Percentiles rank a stretch among this genome's conserved stretches.
phyloP scores from a whole-genome alignment of 164 flowering plant genomes.

The Santalum album region DNA sequence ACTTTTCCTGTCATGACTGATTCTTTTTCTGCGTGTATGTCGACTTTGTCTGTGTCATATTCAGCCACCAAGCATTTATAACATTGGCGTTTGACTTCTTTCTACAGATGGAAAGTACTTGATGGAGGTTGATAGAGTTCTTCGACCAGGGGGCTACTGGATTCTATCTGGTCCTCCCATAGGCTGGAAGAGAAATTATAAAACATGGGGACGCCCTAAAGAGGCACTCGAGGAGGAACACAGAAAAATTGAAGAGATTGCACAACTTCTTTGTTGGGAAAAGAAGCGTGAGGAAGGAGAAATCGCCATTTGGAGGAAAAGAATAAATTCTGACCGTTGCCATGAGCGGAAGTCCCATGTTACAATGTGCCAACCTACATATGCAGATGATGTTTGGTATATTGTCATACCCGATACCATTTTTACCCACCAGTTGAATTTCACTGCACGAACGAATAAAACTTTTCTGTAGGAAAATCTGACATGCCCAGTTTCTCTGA shows the following conservation, averaged over 20 bases:
- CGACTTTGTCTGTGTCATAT: not conserved
- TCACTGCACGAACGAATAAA: not conserved
- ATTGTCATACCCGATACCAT: not conserved
- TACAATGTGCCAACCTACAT: constrained; percentile 19
- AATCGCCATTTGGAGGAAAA: constrained; percentile 42
- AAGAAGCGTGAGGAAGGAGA: constrained; percentile 43
- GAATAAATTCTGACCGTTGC: constrained; percentile 19
- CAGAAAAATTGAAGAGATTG: constrained; percentile 34
- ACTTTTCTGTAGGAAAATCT: not conserved
- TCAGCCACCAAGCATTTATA: not conserved
- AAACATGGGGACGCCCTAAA: constrained; percentile 38
- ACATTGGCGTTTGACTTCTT: not conserved
- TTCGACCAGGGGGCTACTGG: constrained; percentile 52
- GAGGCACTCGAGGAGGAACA: constrained; percentile 44
- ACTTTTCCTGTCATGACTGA: not conserved
- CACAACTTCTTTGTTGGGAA: constrained; percentile 47
- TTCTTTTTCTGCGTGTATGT: not conserved
- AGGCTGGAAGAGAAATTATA: constrained; percentile 31
- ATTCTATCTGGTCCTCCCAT: constrained; percentile 49
- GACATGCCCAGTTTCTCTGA: too few species aligned
- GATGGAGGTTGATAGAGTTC: constrained; percentile 51
- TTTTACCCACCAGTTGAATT: not conserved
- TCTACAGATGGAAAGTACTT: constrained; percentile 45
- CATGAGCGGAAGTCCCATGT: constrained; percentile 13
- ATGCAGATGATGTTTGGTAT: constrained; percentile 40